Evolutionary conservation across 1,139 yeast genomes (phyloP).

Genomic region (Kluyveromyces sp.): DNA sequence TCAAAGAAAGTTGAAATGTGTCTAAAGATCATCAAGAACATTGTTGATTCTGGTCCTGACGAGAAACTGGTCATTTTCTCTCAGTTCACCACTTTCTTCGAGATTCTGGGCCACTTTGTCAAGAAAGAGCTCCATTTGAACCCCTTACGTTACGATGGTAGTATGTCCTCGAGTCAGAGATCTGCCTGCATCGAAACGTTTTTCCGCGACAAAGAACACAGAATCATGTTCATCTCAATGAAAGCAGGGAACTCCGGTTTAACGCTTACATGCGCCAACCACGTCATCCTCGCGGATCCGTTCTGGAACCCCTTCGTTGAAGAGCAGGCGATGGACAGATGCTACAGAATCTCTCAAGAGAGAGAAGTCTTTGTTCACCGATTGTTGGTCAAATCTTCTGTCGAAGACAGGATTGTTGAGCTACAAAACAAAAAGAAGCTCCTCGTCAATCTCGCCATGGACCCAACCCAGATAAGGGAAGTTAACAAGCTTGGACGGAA

Average conservation of each 20-base stretch:
- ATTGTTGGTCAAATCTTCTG: slow-evolving; percentile 56
- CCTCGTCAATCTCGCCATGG: slow-evolving; percentile 74
- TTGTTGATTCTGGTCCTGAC: slow-evolving; percentile 38
- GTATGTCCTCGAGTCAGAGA: slow-evolving; percentile 63
- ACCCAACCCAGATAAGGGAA: slow-evolving; percentile 61
- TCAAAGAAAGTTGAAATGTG: slow-evolving; percentile 53
- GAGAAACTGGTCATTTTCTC: slow-evolving; percentile 76
- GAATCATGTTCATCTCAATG: slow-evolving; percentile 64
- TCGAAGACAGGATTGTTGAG: slow-evolving; percentile 78
- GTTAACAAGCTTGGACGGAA: slow-evolving; percentile 59
- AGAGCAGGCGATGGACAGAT: slow-evolving; percentile 93
- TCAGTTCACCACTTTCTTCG: slow-evolving; percentile 76
- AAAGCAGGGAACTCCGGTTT: slow-evolving; percentile 92
- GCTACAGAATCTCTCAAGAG: slow-evolving; percentile 86
- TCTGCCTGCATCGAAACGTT: slow-evolving; percentile 57
- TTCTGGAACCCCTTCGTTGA: slow-evolving; percentile 97
- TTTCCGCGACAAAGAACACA: slow-evolving; percentile 46
- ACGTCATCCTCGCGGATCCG: slow-evolving; percentile 84
- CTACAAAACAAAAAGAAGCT: slow-evolving; percentile 70
- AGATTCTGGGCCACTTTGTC: slow-evolving; percentile 55
- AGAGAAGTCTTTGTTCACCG: slow-evolving; percentile 69
- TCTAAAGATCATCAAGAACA: slow-evolving; percentile 40
- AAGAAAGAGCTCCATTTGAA: slow-evolving; percentile 38
- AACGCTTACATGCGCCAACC: slow-evolving; percentile 88
- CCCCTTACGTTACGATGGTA: slow-evolving; percentile 70